Percentiles rank a stretch among this genome's conserved stretches.
phyloP scores from a whole-genome alignment of 257 asterid genomes.

The Penstemon barbatus region DNA sequence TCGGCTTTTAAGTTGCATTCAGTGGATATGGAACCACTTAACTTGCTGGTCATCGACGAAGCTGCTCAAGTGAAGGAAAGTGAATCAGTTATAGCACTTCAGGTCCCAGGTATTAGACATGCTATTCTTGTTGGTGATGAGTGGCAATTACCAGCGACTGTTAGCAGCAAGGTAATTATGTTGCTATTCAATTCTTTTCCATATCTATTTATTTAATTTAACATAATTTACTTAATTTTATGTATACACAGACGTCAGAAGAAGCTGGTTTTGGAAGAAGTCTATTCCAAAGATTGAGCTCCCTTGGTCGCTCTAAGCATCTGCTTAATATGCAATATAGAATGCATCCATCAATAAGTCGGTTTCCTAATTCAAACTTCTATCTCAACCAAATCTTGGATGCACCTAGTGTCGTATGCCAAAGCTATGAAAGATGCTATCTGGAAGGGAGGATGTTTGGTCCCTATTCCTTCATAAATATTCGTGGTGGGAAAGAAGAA shows the following conservation, averaged over 20 bases:
- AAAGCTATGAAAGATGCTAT: conserved; percentile 34
- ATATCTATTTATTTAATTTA: neutral
- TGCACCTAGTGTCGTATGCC: conserved; percentile 40
- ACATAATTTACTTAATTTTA: neutral
- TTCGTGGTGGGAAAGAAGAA: conserved; percentile 54
- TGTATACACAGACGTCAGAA: conserved; percentile 38
- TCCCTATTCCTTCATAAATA: conserved; percentile 61
- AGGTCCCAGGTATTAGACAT: conserved; percentile 41
- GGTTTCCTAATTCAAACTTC: conserved; percentile 52
- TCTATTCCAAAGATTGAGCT: conserved; percentile 58
- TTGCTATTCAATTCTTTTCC: neutral
- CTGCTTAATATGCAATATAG: conserved; percentile 55
- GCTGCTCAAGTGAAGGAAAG: conserved; percentile 68
- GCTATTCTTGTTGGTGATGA: conserved; percentile 62
- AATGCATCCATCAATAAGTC: conserved; percentile 61
- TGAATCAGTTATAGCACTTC: conserved; percentile 57
- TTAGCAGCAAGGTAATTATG: conserved; percentile 48
- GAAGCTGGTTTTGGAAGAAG: conserved; percentile 65
- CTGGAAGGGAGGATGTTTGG: conserved; percentile 53
- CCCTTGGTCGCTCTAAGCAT: conserved; percentile 51
- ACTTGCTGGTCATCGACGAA: conserved; percentile 55
- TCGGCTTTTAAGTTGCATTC: conserved; percentile 44
- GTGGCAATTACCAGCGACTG: conserved; percentile 52
- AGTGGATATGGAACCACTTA: conserved; percentile 35
- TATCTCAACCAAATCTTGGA: conserved; percentile 43